Base-by-base conservation (phyloP, 164 flowering plant genomes). In the Pachysandra terminalis region DNA sequence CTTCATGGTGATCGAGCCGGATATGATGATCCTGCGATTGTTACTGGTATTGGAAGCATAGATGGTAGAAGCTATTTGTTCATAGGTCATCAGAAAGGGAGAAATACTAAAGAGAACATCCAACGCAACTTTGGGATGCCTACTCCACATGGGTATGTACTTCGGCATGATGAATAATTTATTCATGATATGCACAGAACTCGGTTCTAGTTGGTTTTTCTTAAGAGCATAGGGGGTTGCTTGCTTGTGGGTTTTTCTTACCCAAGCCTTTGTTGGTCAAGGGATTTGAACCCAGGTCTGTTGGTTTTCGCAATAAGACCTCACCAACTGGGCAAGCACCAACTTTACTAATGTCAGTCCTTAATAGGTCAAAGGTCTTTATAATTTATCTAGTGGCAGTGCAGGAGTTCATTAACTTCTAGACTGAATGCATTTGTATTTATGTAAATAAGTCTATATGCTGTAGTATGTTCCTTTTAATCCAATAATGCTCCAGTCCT, bases 101-200 rank as follows among this genome's bases (percentile, higher is more conserved):
- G 98, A 77, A 89, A 95, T 54, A 89, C 99, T 41, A 95, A 95
- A 77, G 99, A 92, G 76, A 92, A 90, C 71, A 89, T 95, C 63
- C 70, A 81, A 62, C 91, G 98, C n/a, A 95, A 95, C 79, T 95
- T 95, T 83, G 99, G 97, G 64, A 95, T 95, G 99, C 99, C 99
- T 78, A 92, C 98, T 71, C 99, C 99, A 19, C 98, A 95, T 74
- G 99, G 99, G 98, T 95, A 86, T 79, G 83, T 68, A 9, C 55
- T 56, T 59, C 49, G 35, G 24, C 35, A n/a, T 56, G 59, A 35
- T 45, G 70, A 55, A 51, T 52, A 35, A 56, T 48, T 40, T 22
- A 24, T 48, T 56, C 13, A 40, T n/a, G 55, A 21, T 26, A 53
- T 56, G n/a, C 56, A 48, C 19, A 32, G 37, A 32, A 32, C 37